Base-by-base conservation (phyloP, 768 basidiomycete genomes). In the Kwoniella dejecticola region DNA sequence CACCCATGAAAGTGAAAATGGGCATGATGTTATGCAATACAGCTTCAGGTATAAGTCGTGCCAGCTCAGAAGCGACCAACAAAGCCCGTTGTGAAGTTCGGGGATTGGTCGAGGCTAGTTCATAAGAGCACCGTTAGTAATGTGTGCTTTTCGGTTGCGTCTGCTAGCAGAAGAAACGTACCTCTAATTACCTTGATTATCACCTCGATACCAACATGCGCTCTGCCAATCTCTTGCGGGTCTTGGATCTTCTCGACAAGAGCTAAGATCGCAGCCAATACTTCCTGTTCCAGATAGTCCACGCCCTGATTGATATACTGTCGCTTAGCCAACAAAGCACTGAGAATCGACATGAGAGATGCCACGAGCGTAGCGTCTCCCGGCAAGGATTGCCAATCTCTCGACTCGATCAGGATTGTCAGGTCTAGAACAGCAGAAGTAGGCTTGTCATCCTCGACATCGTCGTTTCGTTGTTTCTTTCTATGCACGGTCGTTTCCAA, bases 1-100 rank as follows among this genome's bases (percentile, higher is more conserved):
- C 91, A 19, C 96, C 95, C 91, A 98, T 97, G 81, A 97, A 98
- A 0, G 94, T 97, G 82, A 99, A 98, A 45, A 99, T 87, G 3
- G 96, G 95, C 91, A 99, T 96, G 52, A 97, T 84, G 68, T 95
- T 92, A 72, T 90, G 91, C 12, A 98, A 82, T 29, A 95, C 91
- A 11, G 91, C 89, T 57, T 94, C 91, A 0, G 95, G 93, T 0
- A 88, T 87, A 33, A 97, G 82, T 17, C 87, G 84, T 2, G 91
- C 89, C 57, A 98, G 79, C 63, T 83, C 88, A 4, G 92, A 88
- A 79, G 96, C 88, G 30, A 98, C 82, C 24, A 97, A 82, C 2
- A 98, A 81, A 0, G 92, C 91, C 76, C 95, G 90, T 67, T 97
- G 87, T 81, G 93, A 93, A 0, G 91, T 95, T 73, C 97, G 93